Evolutionary conservation across 805 yeast species (phyloP).

Genomic region (Wickerhamomyces rabaulensis): DNA sequence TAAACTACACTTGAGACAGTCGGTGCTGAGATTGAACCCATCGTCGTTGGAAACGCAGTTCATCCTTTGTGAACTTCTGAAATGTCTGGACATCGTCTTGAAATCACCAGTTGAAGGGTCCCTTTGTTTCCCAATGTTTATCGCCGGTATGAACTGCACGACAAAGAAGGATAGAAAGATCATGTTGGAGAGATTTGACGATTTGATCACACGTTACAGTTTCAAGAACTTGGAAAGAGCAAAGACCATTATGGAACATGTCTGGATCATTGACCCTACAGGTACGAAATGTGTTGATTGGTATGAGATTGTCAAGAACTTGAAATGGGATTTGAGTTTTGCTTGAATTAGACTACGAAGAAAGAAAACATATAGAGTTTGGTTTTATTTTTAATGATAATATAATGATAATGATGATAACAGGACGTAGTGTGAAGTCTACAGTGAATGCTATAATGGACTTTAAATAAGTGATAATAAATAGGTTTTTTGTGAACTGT

Average conservation of each 20-base stretch:
- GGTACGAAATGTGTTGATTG: slow-evolving; percentile 69
- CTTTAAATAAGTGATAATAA: too few relatives aligned
- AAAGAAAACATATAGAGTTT: background rate
- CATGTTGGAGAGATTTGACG: slow-evolving; percentile 49
- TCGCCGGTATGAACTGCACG: slow-evolving; percentile 68
- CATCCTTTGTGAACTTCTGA: slow-evolving; percentile 46
- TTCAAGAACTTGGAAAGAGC: slow-evolving; percentile 57
- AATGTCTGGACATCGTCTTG: slow-evolving; percentile 54
- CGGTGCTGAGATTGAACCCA: slow-evolving; percentile 56
- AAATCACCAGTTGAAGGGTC: slow-evolving; percentile 68
- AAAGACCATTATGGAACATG: slow-evolving; percentile 32
- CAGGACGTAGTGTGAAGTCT: background rate
- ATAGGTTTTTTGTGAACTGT: background rate
- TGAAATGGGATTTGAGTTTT: slow-evolving; percentile 78
- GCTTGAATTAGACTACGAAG: slow-evolving; percentile 31
- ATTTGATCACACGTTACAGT: slow-evolving; percentile 55
- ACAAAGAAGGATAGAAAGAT: slow-evolving; percentile 44
- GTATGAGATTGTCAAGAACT: slow-evolving; percentile 56
- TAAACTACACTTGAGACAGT: slow-evolving; percentile 59
- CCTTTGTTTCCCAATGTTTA: slow-evolving; percentile 70
- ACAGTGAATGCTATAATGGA: background rate
- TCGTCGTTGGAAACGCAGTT: slow-evolving; percentile 59
- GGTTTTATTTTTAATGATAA: background rate
- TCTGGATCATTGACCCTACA: slow-evolving; percentile 35
- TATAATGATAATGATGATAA: background rate